phyloP scores from a whole-genome alignment of 306 rosid species.

The Nissolia schottii region DNA sequence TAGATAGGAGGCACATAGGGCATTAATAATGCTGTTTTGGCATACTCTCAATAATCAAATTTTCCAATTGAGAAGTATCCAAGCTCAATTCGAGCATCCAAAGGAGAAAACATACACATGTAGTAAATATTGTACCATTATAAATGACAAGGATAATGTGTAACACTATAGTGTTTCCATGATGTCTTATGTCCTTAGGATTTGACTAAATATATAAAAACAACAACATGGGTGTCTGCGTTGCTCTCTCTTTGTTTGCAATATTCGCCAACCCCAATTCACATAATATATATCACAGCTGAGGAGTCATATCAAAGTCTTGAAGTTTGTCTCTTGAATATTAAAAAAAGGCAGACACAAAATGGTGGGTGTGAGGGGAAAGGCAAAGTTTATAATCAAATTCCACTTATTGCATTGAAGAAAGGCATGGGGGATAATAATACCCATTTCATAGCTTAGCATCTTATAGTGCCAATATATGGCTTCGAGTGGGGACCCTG shows the following conservation, averaged over 20 bases:
- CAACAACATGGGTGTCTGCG: slow-evolving; percentile 28
- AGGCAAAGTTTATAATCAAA: slow-evolving; percentile 35
- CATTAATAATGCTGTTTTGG: not conserved
- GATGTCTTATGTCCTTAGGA: not conserved
- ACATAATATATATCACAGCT: slow-evolving; percentile 20
- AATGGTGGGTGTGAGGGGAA: slow-evolving; percentile 32
- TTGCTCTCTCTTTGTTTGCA: slow-evolving; percentile 16
- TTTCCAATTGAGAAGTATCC: not conserved
- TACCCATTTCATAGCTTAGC: slow-evolving; percentile 13
- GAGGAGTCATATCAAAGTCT: slow-evolving; percentile 7
- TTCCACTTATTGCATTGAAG: slow-evolving; percentile 48
- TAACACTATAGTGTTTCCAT: not conserved
- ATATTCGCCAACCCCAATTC: slow-evolving; percentile 36
- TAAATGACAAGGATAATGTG: not conserved
- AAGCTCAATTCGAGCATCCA: slow-evolving; percentile 32
- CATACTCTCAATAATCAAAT: slow-evolving; percentile 7
- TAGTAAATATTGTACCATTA: not conserved
- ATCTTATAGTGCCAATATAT: slow-evolving; percentile 18
- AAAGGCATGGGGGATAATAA: slow-evolving; percentile 37
- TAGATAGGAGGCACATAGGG: not conserved
- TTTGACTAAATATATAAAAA: not conserved
- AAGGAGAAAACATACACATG: not conserved
- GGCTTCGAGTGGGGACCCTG: slow-evolving; percentile 43
- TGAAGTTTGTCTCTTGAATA: slow-evolving; percentile 40
- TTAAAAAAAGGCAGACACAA: slow-evolving; percentile 42